Percentiles rank a stretch among this genome's conserved stretches.
phyloP scores from a whole-genome alignment of 148 eudicot genomes.

The Amaranthus hypochondriacus region DNA sequence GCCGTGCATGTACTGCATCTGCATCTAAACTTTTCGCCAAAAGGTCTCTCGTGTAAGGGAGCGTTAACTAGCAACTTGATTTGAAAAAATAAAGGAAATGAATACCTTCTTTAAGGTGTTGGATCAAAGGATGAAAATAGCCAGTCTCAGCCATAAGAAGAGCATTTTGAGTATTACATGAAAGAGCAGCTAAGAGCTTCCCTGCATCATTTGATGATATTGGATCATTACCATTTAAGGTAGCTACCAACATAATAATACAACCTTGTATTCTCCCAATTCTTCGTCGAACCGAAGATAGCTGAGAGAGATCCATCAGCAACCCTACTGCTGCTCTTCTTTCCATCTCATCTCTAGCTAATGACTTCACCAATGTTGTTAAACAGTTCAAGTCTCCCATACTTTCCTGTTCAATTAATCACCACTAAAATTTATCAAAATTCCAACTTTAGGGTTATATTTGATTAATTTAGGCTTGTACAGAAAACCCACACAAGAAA shows the following conservation, averaged over 20 bases:
- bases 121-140: conserved; percentile 72
- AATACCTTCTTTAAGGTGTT: conserved; percentile 76
- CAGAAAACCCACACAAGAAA: not conserved
- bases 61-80: too few species aligned
- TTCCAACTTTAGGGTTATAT: not conserved
- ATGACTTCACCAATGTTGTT: conserved; percentile 59
- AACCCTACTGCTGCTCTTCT: conserved; percentile 79
- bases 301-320: conserved; percentile 47
- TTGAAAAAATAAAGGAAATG: not conserved
- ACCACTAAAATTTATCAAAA: not conserved
- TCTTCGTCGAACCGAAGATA: conserved; percentile 49
- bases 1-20: too few species aligned
- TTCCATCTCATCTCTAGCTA: conserved; percentile 62
- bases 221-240: conserved; percentile 62
- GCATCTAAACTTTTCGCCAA: too few species aligned
- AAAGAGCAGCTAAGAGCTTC: conserved; percentile 50
- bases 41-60: too few species aligned
- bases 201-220: conserved; percentile 60
- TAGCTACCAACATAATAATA: conserved; percentile 75
- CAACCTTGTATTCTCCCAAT: conserved; percentile 86
- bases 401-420: conserved; percentile 43
- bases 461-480: not conserved
- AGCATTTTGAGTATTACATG: conserved; percentile 79
- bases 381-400: conserved; percentile 61
- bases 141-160: conserved; percentile 98